Evolutionary conservation across 192 early-diverging fungal species (phyloP).

Genomic region (Backusella luteola): DNA sequence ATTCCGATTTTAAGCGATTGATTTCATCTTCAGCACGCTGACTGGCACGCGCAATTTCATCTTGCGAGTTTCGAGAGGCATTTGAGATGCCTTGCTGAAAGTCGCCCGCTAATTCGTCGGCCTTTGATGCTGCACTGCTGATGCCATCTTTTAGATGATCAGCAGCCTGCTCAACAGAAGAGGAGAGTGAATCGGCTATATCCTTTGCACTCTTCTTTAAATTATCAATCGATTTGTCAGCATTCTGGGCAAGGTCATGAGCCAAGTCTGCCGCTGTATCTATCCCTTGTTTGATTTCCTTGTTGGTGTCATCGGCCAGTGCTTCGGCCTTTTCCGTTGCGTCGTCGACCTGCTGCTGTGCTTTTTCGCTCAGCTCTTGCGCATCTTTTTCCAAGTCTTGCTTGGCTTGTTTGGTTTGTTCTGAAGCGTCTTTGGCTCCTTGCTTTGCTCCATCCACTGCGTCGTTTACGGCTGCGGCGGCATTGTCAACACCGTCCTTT

Average conservation of each 20-base stretch:
- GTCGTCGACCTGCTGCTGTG: neutral
- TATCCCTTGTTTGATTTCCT: neutral
- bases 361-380: neutral
- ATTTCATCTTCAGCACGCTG: slow-evolving; percentile 21
- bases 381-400: neutral
- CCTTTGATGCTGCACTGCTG: slow-evolving; percentile 4
- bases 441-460: neutral
- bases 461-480: neutral
- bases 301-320: neutral
- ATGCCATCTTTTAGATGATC: neutral
- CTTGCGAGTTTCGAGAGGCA: neutral
- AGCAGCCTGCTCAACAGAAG: neutral
- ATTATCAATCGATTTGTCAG: neutral
- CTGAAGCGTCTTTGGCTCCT: neutral
- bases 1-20: slow-evolving; percentile 18
- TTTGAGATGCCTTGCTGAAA: neutral
- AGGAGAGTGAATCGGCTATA: neutral
- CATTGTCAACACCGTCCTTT: neutral
- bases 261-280: neutral
- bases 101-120: neutral
- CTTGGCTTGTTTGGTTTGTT: neutral
- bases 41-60: slow-evolving; percentile 12
- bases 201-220: neutral
- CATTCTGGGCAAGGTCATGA: neutral
- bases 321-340: neutral